Conservation (phyloP, 2,329 filamentous ascomycete genomes). For the Hysterium pulicare region DNA sequence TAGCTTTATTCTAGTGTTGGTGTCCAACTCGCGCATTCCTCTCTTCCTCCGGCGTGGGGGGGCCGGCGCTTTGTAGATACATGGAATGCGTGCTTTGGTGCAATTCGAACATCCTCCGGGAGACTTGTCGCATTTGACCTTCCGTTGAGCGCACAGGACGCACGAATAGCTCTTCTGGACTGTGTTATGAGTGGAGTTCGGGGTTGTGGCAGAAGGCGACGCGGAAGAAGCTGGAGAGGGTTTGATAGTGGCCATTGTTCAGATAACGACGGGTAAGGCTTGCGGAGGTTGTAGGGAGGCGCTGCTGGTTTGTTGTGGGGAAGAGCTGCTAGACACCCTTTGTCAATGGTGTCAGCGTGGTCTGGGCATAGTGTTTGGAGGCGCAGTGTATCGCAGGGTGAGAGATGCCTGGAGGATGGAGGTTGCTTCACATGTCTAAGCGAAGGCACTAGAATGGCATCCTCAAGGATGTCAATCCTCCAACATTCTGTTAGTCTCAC, state of each 20-base stretch:
- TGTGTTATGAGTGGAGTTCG: neutral
- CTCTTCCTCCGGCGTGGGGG: constrained; percentile 28
- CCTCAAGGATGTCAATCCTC: no score
- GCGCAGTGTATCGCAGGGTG: no score
- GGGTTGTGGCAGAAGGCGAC: neutral
- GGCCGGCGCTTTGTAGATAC: constrained; percentile 31
- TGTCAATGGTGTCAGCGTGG: no score
- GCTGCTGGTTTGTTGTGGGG: no score
- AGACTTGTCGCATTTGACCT: constrained; percentile 31
- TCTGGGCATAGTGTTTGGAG: no score
- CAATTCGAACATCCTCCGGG: constrained; percentile 30
- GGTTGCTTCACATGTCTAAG: no score
- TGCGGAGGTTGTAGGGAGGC: no score
- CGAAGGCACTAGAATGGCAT: no score
- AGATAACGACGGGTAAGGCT: no score
- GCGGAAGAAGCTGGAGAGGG: neutral
- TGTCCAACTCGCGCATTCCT: constrained; percentile 22
- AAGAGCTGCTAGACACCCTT: no score
- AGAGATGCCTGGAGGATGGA: no score
- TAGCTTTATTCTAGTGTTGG: constrained; percentile 19
- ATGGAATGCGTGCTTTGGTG: constrained; percentile 25
- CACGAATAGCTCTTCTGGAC: constrained; percentile 31
- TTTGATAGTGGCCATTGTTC: neutral
- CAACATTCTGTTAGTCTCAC: no score
- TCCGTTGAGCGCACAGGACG: constrained; percentile 31